phyloP scores from a whole-genome alignment of 768 basidiomycete genomes.

The Pulveroboletus frians region DNA sequence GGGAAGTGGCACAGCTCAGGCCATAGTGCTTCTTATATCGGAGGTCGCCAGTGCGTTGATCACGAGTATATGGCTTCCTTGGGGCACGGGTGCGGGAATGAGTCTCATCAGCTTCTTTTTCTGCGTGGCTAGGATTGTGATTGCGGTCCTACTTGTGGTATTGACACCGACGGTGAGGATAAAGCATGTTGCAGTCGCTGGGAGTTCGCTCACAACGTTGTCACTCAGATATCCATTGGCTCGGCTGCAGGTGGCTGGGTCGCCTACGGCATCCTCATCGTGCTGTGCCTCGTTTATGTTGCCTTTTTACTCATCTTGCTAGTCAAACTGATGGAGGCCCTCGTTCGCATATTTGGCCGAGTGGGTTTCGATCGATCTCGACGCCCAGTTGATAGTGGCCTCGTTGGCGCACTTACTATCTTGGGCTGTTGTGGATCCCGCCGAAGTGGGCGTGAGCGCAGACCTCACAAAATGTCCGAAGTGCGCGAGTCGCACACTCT shows the following conservation, averaged over 20 bases:
- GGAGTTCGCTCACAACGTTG: slow-evolving; percentile 9
- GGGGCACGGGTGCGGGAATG: slow-evolving; percentile 97
- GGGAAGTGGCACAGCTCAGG: slow-evolving; percentile 84
- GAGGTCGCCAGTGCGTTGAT: slow-evolving; percentile 84
- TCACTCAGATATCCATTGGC: slow-evolving; percentile 73
- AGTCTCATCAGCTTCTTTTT: slow-evolving; percentile 92
- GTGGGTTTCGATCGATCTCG: slow-evolving; percentile 82
- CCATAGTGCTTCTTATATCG: slow-evolving; percentile 81
- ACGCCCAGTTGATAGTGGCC: slow-evolving; percentile 76
- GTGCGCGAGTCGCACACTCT: slow-evolving; percentile 24
- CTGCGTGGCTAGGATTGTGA: slow-evolving; percentile 84
- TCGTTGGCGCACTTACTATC: slow-evolving; percentile 79
- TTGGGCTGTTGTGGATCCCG: slow-evolving; percentile 61
- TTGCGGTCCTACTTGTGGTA: slow-evolving; percentile 87
- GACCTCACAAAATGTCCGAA: slow-evolving; percentile 23
- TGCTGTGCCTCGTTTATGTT: slow-evolving; percentile 76
- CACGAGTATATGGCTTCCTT: slow-evolving; percentile 92
- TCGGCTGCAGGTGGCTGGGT: slow-evolving; percentile 85
- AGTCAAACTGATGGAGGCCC: slow-evolving; percentile 79
- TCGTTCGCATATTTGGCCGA: slow-evolving; percentile 69
- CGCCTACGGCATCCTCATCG: slow-evolving; percentile 85
- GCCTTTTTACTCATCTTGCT: slow-evolving; percentile 78
- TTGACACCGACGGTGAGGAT: slow-evolving; percentile 76
- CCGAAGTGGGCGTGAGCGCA: slow-evolving; percentile 27
- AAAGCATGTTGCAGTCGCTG: neutral